A percentile compares a stretch with the other conserved stretches of the same genome.
phyloP scores from a whole-genome alignment of 2,329 filamentous ascomycete species.

The Ophiostoma himal-ulmi region DNA sequence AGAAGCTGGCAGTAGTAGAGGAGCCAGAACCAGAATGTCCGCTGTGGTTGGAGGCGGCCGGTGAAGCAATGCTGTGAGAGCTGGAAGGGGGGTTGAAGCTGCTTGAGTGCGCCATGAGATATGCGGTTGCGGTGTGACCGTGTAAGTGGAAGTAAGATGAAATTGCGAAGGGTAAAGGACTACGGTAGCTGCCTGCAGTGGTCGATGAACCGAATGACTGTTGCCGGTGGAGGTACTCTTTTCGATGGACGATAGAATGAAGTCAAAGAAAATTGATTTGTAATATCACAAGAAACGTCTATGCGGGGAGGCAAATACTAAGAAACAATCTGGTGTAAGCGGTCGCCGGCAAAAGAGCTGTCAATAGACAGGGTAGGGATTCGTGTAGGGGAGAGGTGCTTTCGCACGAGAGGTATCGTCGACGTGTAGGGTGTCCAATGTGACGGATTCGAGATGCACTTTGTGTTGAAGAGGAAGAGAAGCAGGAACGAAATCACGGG shows the following conservation, averaged over 20 bases:
- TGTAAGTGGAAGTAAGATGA: not conserved
- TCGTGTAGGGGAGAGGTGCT: slow-evolving; percentile 13
- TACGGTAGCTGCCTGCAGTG: not conserved
- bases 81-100: slow-evolving; percentile 22
- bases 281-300: not conserved
- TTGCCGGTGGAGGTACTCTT: not conserved
- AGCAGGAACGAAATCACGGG: slow-evolving; percentile 3
- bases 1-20: slow-evolving; percentile 39
- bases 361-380: not conserved
- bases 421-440: slow-evolving; percentile 9
- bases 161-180: not conserved
- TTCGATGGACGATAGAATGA: not conserved
- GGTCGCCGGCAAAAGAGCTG: not conserved
- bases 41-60: slow-evolving; percentile 21
- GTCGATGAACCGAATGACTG: not conserved
- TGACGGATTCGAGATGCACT: slow-evolving; percentile 8
- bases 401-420: slow-evolving; percentile 16
- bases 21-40: slow-evolving; percentile 15
- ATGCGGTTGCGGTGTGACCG: not conserved
- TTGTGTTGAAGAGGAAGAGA: not conserved
- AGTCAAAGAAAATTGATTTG: not conserved
- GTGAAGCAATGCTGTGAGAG: slow-evolving; percentile 21
- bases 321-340: not conserved
- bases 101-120: slow-evolving; percentile 22
- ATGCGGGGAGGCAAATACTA: not conserved